Base-by-base conservation (phyloP, 1,284 basidiomycete species). In the Pterulicium gracile region DNA sequence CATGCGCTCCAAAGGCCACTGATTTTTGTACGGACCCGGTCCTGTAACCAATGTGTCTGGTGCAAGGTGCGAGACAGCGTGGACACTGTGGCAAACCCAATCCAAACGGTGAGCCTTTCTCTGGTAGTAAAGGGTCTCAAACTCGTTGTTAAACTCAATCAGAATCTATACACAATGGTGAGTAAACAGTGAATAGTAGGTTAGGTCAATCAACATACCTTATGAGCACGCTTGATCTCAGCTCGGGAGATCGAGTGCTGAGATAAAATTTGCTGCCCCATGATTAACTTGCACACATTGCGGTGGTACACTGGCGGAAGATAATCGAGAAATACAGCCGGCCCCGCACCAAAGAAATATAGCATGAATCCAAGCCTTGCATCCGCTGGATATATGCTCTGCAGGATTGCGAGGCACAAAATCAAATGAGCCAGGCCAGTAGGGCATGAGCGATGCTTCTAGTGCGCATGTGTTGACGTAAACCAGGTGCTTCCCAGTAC, bases 351-450 rank as follows among this genome's bases (percentile, higher is more conserved):
- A 54, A 55, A 71, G 24, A 71, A 18, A 40, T 63, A 69, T 0
- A 54, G 46, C 4, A 55, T 53, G 18, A 49, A 71, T 65, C 27
- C 53, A 56, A 2, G 62, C 65, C 46, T 70, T 70, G 51, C 68
- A 70, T 1, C 65, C 61, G 43, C 63, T 65, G 15, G 55, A 57
- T 10, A 67, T 60, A 51, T 68, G 68, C 46, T 66, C 55, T 2
- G 60, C 58, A 4, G 58, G 57, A 52, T 70, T 63, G 4, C 64
- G 53, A 17, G 66, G 68, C 4, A 63, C 58, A 0, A 56, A 50
- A 46, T 65, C 58, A 51, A 64, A 64, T 0, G 56, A 62, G 1
- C 52, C 50, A 4, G 61, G 63, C 18, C 63, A 43, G 43, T 63
- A 61, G 19, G n/a, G n/a, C n/a, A n/a, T n/a, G n/a, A n/a, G n/a